Evolutionary conservation across 805 yeast genomes (phyloP).

Genomic region (Debaryomyces maramus): DNA sequence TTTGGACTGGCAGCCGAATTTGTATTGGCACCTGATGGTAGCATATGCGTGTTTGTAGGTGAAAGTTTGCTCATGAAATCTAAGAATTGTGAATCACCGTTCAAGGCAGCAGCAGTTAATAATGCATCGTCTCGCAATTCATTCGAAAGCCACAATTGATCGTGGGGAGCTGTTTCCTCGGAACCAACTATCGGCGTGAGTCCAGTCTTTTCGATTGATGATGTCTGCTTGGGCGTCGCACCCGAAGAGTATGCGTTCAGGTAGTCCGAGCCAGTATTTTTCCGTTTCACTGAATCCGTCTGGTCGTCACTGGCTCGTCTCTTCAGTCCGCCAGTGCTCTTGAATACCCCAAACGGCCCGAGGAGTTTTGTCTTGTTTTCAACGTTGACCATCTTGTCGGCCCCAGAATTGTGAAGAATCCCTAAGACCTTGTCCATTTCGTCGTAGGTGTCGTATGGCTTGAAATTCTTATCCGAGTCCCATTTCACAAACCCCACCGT

Average conservation of each 20-base stretch:
- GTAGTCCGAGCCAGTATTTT: not conserved
- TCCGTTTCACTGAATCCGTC: conserved; percentile 7
- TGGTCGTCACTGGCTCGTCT: conserved; percentile 25
- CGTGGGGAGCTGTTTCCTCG: conserved; percentile 30
- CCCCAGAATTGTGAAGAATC: conserved; percentile 48
- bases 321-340: conserved; percentile 14
- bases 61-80: conserved; percentile 45
- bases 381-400: conserved; percentile 31
- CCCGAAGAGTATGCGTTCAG: not conserved
- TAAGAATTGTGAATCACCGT: conserved; percentile 57
- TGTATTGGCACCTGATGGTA: conserved; percentile 7
- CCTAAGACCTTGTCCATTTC: conserved; percentile 77
- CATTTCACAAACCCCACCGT: conserved; percentile 74
- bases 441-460: conserved; percentile 66
- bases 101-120: conserved; percentile 69
- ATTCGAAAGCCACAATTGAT: conserved; percentile 68
- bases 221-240: not conserved
- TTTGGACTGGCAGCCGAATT: conserved; percentile 6
- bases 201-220: not conserved
- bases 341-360: conserved; percentile 87
- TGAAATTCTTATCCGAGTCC: conserved; percentile 47
- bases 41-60: conserved; percentile 5
- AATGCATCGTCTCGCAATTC: conserved; percentile 73
- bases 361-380: conserved; percentile 50
- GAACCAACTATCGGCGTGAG: conserved; percentile 5